phyloP scores from a whole-genome alignment of 495 filamentous ascomycete genomes.

The Pyrenopolyporus hunteri region DNA sequence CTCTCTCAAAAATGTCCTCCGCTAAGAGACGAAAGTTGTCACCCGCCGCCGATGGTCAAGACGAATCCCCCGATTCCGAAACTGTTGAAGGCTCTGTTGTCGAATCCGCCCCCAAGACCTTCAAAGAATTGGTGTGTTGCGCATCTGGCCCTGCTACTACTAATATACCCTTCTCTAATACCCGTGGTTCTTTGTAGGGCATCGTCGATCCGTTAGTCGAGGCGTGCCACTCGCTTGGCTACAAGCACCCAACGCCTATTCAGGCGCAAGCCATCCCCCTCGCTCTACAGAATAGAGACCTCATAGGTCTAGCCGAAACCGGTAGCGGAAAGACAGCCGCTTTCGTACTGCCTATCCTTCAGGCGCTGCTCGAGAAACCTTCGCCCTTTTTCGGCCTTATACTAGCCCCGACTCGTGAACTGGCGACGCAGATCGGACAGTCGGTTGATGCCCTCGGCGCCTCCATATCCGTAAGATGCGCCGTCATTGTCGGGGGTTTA shows the following conservation, averaged over 20 bases:
- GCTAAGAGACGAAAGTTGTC: slow-evolving; percentile 37
- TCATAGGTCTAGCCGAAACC: slow-evolving; percentile 94
- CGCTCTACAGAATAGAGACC: slow-evolving; percentile 79
- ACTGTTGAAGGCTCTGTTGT: slow-evolving; percentile 27
- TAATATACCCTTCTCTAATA: slow-evolving; percentile 11
- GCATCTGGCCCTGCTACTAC: neutral
- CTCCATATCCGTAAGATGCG: slow-evolving; percentile 77
- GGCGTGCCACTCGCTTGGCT: slow-evolving; percentile 79
- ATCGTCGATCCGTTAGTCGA: slow-evolving; percentile 88
- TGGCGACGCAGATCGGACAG: slow-evolving; percentile 88
- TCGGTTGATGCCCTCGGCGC: slow-evolving; percentile 83
- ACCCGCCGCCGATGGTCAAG: slow-evolving; percentile 8
- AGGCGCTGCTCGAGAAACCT: slow-evolving; percentile 83
- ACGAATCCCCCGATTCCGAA: slow-evolving; percentile 26
- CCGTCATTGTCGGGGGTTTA: slow-evolving; percentile 88
- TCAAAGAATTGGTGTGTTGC: slow-evolving; percentile 71
- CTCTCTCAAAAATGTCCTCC: slow-evolving; percentile 19
- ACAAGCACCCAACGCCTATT: slow-evolving; percentile 82
- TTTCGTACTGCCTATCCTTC: slow-evolving; percentile 87
- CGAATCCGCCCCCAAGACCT: slow-evolving; percentile 62
- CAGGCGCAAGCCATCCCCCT: slow-evolving; percentile 79
- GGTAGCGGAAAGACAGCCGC: slow-evolving; percentile 92
- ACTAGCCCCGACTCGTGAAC: slow-evolving; percentile 88
- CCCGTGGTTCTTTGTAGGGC: slow-evolving; percentile 53
- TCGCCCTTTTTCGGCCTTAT: slow-evolving; percentile 78